Conservation (phyloP, 2,329 filamentous ascomycete genomes). For the Curvularia verruculosa region DNA sequence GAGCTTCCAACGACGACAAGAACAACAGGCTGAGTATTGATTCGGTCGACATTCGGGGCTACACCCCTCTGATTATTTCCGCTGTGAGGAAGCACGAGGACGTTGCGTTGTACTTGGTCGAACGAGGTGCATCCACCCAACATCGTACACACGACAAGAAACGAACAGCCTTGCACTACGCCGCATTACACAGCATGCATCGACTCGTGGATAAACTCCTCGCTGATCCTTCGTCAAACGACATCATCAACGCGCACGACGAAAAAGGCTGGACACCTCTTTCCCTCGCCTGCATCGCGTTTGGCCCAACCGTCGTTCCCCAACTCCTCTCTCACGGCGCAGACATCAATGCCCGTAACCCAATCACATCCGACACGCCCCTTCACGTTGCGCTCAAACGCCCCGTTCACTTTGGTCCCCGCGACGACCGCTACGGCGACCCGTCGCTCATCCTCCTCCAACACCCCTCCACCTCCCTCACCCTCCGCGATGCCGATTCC, state of each 20-base stretch:
- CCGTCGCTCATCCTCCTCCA: not conserved
- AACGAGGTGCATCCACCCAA: not conserved
- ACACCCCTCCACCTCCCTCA: not conserved
- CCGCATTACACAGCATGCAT: not conserved
- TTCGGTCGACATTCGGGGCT: not conserved
- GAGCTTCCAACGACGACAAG: not conserved
- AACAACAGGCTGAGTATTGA: not conserved
- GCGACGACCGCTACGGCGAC: not conserved
- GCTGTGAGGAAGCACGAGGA: not conserved
- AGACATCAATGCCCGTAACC: slow-evolving; percentile 7
- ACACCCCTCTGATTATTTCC: not conserved
- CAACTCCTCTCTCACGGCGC: slow-evolving; percentile 27
- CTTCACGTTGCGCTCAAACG: not conserved
- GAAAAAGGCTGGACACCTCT: not conserved
- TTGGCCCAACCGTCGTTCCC: slow-evolving; percentile 12
- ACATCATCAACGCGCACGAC: not conserved
- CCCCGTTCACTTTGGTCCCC: not conserved
- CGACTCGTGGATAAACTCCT: not conserved
- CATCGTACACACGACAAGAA: not conserved
- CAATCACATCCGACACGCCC: not conserved
- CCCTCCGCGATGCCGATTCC: not conserved
- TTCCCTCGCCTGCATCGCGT: slow-evolving; percentile 4
- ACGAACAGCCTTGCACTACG: not conserved
- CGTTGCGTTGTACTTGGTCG: not conserved
- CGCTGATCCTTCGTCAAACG: not conserved